phyloP scores from a whole-genome alignment of 1,284 basidiomycete species.

The Tilletia setariae region DNA sequence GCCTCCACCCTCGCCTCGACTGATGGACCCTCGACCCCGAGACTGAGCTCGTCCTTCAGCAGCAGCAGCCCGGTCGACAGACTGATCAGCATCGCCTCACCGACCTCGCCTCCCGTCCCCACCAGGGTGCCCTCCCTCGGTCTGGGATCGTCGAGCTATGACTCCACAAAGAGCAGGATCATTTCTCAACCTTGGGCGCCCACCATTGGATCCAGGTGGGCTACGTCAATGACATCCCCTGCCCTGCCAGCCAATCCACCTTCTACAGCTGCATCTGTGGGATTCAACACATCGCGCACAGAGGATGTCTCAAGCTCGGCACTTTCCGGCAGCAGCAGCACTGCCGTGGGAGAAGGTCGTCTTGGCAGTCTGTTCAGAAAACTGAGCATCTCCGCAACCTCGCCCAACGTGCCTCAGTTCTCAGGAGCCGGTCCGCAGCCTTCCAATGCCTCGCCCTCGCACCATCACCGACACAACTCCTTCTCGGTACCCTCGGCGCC shows the following conservation, averaged over 20 bases:
- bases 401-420: background rate
- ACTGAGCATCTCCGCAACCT: constrained; percentile 7
- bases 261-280: background rate
- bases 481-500: background rate
- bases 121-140: background rate
- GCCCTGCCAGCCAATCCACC: background rate
- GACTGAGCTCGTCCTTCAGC: background rate
- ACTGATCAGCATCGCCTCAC: background rate
- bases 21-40: background rate
- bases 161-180: background rate
- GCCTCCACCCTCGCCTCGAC: background rate
- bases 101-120: background rate
- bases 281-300: background rate
- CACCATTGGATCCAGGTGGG: background rate
- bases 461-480: constrained; percentile 10
- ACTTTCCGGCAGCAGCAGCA: background rate
- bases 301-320: background rate
- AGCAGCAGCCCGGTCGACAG: background rate
- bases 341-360: background rate
- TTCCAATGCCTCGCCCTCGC: background rate
- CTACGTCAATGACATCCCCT: background rate
- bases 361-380: constrained; percentile 5
- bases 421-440: too few relatives aligned
- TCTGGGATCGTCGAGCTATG: background rate
- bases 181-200: constrained; percentile 8